Evolutionary conservation across 2,329 filamentous ascomycete species (phyloP), one percentile per base, ranked within the genome.

Genomic region (Penicillium corylophilum): DNA sequence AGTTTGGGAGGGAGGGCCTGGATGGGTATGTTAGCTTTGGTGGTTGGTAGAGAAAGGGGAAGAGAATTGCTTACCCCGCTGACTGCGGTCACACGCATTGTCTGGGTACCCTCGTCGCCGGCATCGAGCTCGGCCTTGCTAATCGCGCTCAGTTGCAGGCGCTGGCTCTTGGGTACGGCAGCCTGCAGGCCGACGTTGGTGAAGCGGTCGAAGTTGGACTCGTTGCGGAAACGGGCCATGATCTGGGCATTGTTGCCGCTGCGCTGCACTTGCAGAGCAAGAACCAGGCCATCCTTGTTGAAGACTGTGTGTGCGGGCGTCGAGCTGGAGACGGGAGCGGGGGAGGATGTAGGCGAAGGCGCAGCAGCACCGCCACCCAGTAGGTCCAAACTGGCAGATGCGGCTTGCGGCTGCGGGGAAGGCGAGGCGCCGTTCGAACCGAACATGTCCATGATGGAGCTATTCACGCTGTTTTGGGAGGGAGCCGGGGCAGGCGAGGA

Each of bases 91-190:
- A 99, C 85, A 67, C 90, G 88, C 90, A 99, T 95, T 65, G 86
- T 81, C 75, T 97, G 94, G 54, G 87, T 91, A 15, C 91, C 93
- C 68, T 96, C 91, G 38, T 87, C 83, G 13, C 90, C 90, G 6
- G 86, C 84, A 12, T 79, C 83, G 39, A 99, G 70, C 28, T 95
- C 89, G 4, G 86, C 77, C 59, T 84, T 89, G 60, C 90, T 95
- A 60, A 99, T 96, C 52, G 87, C 90, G 70, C 95, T 87, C 59
- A 99, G 77, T 69, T 96, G 91, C 64, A 99, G 75, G 71, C 94
- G 96, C 74, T 99, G 94, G 40, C 89, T 90, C 75, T 97, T 99
- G 8, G 94, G 94, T 48, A 99, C 94, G 1, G 94, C 94, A 39
- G 93, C 94, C 71, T 99, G 94, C 59, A 99, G 72, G 23, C 89